Base-by-base conservation (phyloP, 257 asterid genomes). In the Craterostigma plantagineum region DNA sequence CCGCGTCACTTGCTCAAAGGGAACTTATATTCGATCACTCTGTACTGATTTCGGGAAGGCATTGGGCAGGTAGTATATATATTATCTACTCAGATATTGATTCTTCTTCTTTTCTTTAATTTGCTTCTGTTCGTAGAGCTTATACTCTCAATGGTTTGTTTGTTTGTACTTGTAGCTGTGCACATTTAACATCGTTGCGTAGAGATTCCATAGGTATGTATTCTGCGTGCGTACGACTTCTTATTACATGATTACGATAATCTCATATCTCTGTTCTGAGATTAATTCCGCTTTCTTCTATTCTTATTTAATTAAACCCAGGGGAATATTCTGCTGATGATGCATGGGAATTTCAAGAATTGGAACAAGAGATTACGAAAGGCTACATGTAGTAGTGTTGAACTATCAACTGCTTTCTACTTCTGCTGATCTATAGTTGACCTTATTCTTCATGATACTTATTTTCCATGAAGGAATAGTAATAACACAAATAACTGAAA, bases 41-140 rank as follows among this genome's bases (percentile, higher is more conserved):
- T 82, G 93, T 61, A 93, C 93, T 35, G 98, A 87, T 73, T 72
- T 82, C 50, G 95, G 95, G 41, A 87, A 82, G 74, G 70, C 83
- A 51, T 70, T 87, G 8, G 78, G 86, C 60, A 86, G 94, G 96
- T 85, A 67, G 13, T 38, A n/a, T n/a, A n/a, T n/a, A n/a, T n/a
- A n/a, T n/a, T n/a, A n/a, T n/a, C n/a, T n/a, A n/a, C n/a, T n/a
- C n/a, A n/a, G n/a, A n/a, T n/a, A n/a, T n/a, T n/a, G n/a, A n/a
- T n/a, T n/a, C n/a, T n/a, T n/a, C n/a, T n/a, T n/a, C n/a, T n/a
- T n/a, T n/a, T n/a, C n/a, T n/a, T n/a, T n/a, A n/a, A n/a, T n/a
- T n/a, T n/a, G n/a, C n/a, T n/a, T n/a, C n/a, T n/a, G n/a, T n/a
- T n/a, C n/a, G n/a, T n/a, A n/a, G n/a, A n/a, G n/a, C n/a, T n/a